Evolutionary conservation across 805 yeast genomes (phyloP), one percentile per base, ranked within the genome.

Genomic region (Candida tibetensis): DNA sequence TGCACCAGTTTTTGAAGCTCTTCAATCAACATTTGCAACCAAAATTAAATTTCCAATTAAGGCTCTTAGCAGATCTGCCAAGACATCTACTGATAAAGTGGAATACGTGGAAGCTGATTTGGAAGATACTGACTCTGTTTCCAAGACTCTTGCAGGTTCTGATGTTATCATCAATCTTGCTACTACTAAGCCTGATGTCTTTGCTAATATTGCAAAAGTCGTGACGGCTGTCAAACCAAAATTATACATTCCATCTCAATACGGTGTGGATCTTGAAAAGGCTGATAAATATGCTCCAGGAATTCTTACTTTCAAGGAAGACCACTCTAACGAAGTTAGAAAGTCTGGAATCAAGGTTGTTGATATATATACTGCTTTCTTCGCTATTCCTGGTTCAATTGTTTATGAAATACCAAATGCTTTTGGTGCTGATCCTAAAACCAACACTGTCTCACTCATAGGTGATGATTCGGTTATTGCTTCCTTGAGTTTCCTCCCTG

Each of bases 211-310:
- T 21, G 75, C 72, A 33, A 68, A 49, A 17, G 36, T 72, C 5
- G 70, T 71, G 2, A 52, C 54, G 7, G 57, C 51, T 21, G 66
- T 63, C 35, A 70, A 72, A 45, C 76, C 78, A 34, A 71, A 72
- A 51, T 51, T 77, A 23, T 79, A 68, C 59, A 71, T 79, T 45
- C 82, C 84, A 22, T 72, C 82, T 2, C 25, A 79, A 48, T 81
- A 74, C 48, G 88, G 86, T 28, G 48, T 64, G 16, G 78, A 77
- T 37, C 34, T 69, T 13, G 52, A 45, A 2, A 59, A 51, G 6
- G 53, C 54, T 15, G 48, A 48, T 3, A 41, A 46, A 15, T 28
- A 37, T 16, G 53, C 66, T 16, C 72, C 77, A 5, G 64, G 62
- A 1, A 59, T 73, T 39, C 48, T 58, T 21, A 49, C 32, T 1